phyloP scores from a whole-genome alignment of 2,329 filamentous ascomycete genomes.

The Hymenoscyphus occultus region DNA sequence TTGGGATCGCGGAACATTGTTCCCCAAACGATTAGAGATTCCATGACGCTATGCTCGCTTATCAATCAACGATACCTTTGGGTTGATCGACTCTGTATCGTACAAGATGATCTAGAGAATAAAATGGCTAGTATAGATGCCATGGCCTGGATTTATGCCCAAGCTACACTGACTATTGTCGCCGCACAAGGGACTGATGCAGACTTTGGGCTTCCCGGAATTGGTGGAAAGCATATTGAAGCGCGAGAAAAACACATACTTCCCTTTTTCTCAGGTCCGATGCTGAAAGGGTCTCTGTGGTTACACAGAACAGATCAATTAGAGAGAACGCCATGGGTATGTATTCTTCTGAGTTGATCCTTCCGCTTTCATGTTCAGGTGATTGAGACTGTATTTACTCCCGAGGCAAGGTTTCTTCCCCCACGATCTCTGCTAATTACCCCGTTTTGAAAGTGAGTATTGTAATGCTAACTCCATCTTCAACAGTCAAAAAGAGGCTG shows the following conservation, averaged over 20 bases:
- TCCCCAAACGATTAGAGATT: background rate
- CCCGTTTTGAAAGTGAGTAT: too few relatives aligned
- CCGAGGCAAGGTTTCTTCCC: too few relatives aligned
- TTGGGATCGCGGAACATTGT: background rate
- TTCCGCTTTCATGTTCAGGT: too few relatives aligned
- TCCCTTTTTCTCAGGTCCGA: background rate
- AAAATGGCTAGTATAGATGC: background rate
- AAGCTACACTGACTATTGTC: background rate
- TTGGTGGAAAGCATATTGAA: background rate
- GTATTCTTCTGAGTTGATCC: too few relatives aligned
- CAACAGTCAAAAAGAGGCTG: background rate
- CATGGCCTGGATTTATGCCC: background rate
- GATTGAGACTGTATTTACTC: too few relatives aligned
- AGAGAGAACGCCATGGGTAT: background rate
- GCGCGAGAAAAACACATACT: background rate
- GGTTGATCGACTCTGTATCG: conserved; percentile 5
- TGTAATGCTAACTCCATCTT: too few relatives aligned
- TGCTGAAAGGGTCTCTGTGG: background rate
- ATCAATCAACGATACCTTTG: conserved; percentile 2
- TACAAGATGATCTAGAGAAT: background rate
- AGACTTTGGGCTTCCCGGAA: background rate
- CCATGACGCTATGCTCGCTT: background rate
- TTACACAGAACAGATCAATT: background rate
- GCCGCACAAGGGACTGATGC: background rate
- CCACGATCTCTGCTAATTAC: too few relatives aligned